Conservation (phyloP, 305 asterid species). For the Fraxinus baroniana region DNA sequence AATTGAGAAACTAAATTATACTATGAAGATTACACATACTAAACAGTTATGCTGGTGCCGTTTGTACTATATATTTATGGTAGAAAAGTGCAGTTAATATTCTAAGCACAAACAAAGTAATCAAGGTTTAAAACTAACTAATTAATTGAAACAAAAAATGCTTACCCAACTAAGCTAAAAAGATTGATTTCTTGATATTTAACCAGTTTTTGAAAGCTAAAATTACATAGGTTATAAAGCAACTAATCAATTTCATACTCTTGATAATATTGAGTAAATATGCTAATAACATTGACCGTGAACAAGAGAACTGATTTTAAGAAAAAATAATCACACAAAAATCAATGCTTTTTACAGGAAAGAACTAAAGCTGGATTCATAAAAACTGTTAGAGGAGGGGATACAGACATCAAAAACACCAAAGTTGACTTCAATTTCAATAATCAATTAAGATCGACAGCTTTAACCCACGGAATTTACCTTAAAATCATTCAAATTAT, state of each 20-base stretch:
- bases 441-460: background rate
- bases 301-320: background rate
- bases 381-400: background rate
- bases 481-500: background rate
- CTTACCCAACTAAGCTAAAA: background rate
- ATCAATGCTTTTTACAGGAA: background rate
- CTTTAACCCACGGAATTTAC: background rate
- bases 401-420: background rate
- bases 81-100: background rate
- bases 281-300: background rate
- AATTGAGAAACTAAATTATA: background rate
- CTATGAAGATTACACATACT: background rate
- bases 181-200: background rate
- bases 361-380: background rate
- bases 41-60: background rate
- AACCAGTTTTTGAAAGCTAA: background rate
- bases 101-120: background rate
- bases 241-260: background rate
- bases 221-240: background rate
- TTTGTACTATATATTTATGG: background rate
- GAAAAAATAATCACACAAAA: background rate
- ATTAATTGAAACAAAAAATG: background rate
- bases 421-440: background rate
- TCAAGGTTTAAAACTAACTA: background rate
- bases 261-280: background rate